A percentile compares a stretch with the other conserved stretches of the same genome.
phyloP scores from a whole-genome alignment of 139 green algal species.

The Picochlorum sp. region DNA sequence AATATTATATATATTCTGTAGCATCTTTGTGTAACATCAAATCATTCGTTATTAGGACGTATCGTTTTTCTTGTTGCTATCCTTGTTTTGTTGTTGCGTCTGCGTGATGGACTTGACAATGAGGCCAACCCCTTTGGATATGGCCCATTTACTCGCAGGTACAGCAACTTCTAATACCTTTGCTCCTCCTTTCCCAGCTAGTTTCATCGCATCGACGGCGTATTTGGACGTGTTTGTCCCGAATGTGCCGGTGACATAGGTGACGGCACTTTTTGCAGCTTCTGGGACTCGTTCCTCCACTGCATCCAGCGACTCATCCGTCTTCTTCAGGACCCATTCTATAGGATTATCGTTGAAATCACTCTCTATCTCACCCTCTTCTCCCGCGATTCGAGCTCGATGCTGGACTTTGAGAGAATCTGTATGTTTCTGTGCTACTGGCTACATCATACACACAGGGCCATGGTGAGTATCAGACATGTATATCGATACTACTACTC shows the following conservation, averaged over 20 bases:
- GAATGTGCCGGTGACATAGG: conserved; percentile 16
- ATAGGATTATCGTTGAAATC: conserved; percentile 24
- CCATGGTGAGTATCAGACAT: background rate
- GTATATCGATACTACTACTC: background rate
- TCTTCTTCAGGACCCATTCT: conserved; percentile 31
- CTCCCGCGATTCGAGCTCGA: background rate
- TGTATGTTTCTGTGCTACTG: background rate
- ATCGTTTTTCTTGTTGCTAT: background rate
- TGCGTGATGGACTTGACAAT: conserved; percentile 1
- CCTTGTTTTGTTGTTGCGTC: conserved; percentile 10
- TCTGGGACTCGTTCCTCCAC: conserved; percentile 23
- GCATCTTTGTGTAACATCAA: conserved; percentile 11
- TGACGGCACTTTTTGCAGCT: conserved; percentile 14
- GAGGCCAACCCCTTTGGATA: conserved; percentile 27
- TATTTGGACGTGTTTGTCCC: conserved; percentile 18
- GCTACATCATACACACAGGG: background rate
- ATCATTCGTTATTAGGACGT: conserved; percentile 2
- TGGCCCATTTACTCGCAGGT: conserved; percentile 32
- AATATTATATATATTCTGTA: conserved; percentile 7
- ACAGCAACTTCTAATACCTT: conserved; percentile 26
- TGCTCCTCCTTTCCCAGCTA: conserved; percentile 25
- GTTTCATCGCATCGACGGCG: conserved; percentile 16
- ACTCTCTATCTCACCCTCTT: background rate
- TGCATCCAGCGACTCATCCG: conserved; percentile 30
- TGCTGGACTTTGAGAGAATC: background rate